These are phyloP conservation scores for Alternaria panax DNA, from an alignment of 2,329 filamentous ascomycete species.

Conservation along the genomic window DNA sequence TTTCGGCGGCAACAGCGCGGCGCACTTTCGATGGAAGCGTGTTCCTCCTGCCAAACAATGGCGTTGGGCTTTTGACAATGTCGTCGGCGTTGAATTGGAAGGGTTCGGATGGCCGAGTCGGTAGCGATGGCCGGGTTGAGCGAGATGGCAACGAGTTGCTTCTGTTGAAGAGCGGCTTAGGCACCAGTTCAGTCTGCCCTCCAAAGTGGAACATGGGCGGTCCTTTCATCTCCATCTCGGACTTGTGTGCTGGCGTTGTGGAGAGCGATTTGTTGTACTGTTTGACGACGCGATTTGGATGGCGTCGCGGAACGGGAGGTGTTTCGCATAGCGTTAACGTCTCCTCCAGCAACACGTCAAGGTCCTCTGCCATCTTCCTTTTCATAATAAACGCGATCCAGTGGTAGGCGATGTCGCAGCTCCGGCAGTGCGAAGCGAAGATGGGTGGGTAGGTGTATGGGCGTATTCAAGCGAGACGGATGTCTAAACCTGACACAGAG, in stretches of 20 bases:
- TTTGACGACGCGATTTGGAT: conserved; percentile 24
- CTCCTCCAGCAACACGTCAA: conserved; percentile 21
- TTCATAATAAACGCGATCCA: conserved; percentile 15
- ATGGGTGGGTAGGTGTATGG: background rate
- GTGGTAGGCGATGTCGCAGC: conserved; percentile 5
- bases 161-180: conserved; percentile 39
- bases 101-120: conserved; percentile 6
- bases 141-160: conserved; percentile 24
- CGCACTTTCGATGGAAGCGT: conserved; percentile 24
- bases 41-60: conserved; percentile 7
- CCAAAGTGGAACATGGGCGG: conserved; percentile 17
- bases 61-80: conserved; percentile 7
- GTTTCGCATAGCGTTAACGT: conserved; percentile 23
- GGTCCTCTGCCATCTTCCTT: conserved; percentile 17
- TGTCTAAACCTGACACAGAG: conserved; percentile 23
- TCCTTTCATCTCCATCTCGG: conserved; percentile 17
- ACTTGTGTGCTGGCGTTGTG: conserved; percentile 10
- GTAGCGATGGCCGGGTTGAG: conserved; percentile 15
- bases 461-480: conserved; percentile 20
- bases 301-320: conserved; percentile 25
- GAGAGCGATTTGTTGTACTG: conserved; percentile 25
- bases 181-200: conserved; percentile 23
- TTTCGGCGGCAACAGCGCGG: conserved; percentile 28
- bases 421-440: conserved; percentile 13
- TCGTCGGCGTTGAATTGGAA: conserved; percentile 6